Evolutionary conservation across 2,329 filamentous ascomycete species (phyloP), one percentile per base, ranked within the genome.

Genomic region (Raffaelea albimanens): DNA sequence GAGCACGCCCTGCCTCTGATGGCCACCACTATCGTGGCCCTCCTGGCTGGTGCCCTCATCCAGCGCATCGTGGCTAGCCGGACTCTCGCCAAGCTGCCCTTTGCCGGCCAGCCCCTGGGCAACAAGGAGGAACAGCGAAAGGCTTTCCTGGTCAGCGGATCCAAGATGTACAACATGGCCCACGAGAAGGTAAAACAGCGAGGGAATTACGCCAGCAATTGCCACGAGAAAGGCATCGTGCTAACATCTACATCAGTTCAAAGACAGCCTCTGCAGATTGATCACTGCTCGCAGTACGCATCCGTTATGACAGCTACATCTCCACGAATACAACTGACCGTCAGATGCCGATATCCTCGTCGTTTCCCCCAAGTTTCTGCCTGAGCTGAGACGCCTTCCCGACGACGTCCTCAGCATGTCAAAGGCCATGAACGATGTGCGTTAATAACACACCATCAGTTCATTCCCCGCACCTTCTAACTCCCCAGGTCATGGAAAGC

Each of bases 391-490:
- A 44, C 61, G 52, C 20, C 56, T 63, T 16, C 61, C 61, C 0
- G 61, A 65, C 25, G 51, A 60, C 22, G 56, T 62, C 3, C 48
- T 64, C 11, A 62, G 57, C 54, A 57, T 62, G 33, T 50, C 57
- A 44, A 50, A 33, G 10, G 61, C 61, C 1, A 39, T 62, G 19
- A 51, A 49, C 2, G 58, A 62, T 39, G 56, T 58, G 22, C 23
- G 49, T 2, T 42, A 11, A 16, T 29, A 16, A 43, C 5, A 67
- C 53, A 66, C 62, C 19, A 53, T n/a, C n/a, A n/a, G n/a, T n/a
- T n/a, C n/a, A n/a, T n/a, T n/a, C n/a, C n/a, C n/a, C n/a, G n/a
- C n/a, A n/a, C n/a, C n/a, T n/a, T n/a, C n/a, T n/a, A n/a, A n/a
- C n/a, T n/a, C n/a, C 25, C 25, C 25, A 29, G 25, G 13, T 29